Conservation (phyloP, 495 filamentous ascomycete genomes). For the Lophium mytilinum region DNA sequence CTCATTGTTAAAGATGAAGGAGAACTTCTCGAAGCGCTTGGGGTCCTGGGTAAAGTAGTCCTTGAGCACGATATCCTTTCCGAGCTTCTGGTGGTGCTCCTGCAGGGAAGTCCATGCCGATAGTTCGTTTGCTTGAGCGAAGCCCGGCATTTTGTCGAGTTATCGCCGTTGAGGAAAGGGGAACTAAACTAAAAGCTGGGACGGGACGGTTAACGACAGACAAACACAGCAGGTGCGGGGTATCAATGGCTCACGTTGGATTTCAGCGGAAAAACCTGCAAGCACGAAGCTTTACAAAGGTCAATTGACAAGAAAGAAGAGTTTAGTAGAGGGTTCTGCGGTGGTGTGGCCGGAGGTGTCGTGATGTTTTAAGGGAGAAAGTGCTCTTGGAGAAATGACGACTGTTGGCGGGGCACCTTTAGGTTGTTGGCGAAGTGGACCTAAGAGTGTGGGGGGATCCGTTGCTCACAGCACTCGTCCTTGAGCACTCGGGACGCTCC, state of each 20-base stretch:
- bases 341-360: no score
- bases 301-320: constrained; percentile 8
- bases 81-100: constrained; percentile 73
- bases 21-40: constrained; percentile 82
- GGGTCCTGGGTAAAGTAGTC: constrained; percentile 87
- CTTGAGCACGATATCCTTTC: constrained; percentile 84
- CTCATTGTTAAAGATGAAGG: constrained; percentile 70
- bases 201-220: background rate
- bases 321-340: background rate
- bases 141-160: constrained; percentile 37
- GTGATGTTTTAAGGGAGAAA: no score
- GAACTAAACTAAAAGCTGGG: background rate
- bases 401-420: no score
- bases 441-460: no score
- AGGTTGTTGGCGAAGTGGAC: no score
- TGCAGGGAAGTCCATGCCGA: constrained; percentile 81
- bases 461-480: no score
- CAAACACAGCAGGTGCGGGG: no score
- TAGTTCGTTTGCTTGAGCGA: constrained; percentile 72
- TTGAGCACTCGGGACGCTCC: no score
- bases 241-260: no score
- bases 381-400: no score
- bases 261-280: no score
- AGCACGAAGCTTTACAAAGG: background rate
- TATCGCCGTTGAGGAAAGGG: background rate